Percentiles rank a stretch among this genome's conserved stretches.
These are phyloP conservation scores for Populus davidiana DNA, from an alignment of 345 rosid species.

Conservation along the genomic window DNA sequence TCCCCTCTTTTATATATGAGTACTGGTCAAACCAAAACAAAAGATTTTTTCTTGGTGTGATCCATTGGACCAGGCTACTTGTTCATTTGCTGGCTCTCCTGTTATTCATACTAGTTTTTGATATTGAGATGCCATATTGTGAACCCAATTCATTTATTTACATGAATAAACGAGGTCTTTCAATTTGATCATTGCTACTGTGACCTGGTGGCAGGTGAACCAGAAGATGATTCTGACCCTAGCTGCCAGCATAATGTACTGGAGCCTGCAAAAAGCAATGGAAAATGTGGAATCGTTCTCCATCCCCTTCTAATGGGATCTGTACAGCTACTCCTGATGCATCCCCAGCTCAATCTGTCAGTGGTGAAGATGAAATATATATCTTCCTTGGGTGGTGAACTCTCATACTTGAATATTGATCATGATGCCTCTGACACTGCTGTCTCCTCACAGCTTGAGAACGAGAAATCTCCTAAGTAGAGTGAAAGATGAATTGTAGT, in stretches of 20 bases:
- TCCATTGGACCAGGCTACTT: not conserved
- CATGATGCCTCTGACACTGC: constrained; percentile 45
- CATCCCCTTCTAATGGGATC: constrained; percentile 33
- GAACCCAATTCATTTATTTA: not conserved
- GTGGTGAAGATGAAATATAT: constrained; percentile 63
- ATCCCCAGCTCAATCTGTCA: constrained; percentile 68
- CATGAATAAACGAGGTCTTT: not conserved
- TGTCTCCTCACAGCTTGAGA: too few relatives aligned
- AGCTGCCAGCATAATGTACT: constrained; percentile 89
- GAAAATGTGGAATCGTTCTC: constrained; percentile 57
- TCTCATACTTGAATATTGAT: constrained; percentile 51
- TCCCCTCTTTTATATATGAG: too few relatives aligned
- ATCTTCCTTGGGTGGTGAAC: constrained; percentile 58
- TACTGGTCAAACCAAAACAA: too few relatives aligned
- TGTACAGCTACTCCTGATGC: constrained; percentile 48
- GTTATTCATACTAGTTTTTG: not conserved
- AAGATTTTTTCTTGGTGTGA: too few relatives aligned
- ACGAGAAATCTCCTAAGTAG: too few relatives aligned
- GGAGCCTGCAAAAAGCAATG: constrained; percentile 61
- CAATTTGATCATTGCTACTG: not conserved
- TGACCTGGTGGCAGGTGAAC: constrained; percentile 58
- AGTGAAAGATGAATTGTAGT: too few relatives aligned
- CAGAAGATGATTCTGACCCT: constrained; percentile 87
- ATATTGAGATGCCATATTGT: not conserved
- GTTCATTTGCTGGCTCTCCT: not conserved